Evolutionary conservation across 108 stramenopile species (phyloP).

Genomic region (Cyclostephanos tholiformis): DNA sequence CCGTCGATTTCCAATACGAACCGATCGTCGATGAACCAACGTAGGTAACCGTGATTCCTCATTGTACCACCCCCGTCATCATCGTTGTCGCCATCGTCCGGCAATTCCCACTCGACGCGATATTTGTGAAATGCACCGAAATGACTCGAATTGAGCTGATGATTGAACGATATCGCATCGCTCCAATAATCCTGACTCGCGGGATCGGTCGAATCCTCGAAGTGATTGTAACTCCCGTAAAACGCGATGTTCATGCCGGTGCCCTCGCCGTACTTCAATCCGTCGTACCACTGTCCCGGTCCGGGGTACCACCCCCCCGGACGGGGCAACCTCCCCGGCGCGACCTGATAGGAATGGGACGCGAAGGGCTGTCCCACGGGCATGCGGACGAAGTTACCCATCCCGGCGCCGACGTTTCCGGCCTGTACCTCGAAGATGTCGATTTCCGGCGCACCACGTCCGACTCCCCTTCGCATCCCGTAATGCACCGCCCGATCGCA

Average conservation of each 20-base stretch:
- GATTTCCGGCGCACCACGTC: slow-evolving; percentile 98
- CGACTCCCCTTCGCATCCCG: slow-evolving; percentile 74
- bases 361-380: slow-evolving; percentile 91
- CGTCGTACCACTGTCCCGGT: slow-evolving; percentile 92
- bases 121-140: slow-evolving; percentile 88
- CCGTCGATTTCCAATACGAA: slow-evolving; percentile 85
- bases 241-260: slow-evolving; percentile 89
- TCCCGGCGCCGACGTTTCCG: slow-evolving; percentile 66
- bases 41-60: slow-evolving; percentile 62
- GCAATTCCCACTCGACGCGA: slow-evolving; percentile 94
- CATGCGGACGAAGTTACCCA: slow-evolving; percentile 61
- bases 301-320: slow-evolving; percentile 89
- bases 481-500: slow-evolving; percentile 88
- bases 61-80: slow-evolving; percentile 33
- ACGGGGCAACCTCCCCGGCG: slow-evolving; percentile 77
- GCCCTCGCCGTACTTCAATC: slow-evolving; percentile 77
- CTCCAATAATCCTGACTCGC: slow-evolving; percentile 86
- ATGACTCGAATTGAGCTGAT: slow-evolving; percentile 71
- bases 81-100: slow-evolving; percentile 49
- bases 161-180: slow-evolving; percentile 93
- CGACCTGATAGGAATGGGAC: slow-evolving; percentile 84
- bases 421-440: slow-evolving; percentile 95
- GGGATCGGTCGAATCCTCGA: slow-evolving; percentile 68
- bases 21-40: slow-evolving; percentile 92
- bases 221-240: slow-evolving; percentile 93